Evolutionary conservation across 495 filamentous ascomycete genomes (phyloP), one percentile per base, ranked within the genome.

Genomic region (Chaetomidium leptoderma): DNA sequence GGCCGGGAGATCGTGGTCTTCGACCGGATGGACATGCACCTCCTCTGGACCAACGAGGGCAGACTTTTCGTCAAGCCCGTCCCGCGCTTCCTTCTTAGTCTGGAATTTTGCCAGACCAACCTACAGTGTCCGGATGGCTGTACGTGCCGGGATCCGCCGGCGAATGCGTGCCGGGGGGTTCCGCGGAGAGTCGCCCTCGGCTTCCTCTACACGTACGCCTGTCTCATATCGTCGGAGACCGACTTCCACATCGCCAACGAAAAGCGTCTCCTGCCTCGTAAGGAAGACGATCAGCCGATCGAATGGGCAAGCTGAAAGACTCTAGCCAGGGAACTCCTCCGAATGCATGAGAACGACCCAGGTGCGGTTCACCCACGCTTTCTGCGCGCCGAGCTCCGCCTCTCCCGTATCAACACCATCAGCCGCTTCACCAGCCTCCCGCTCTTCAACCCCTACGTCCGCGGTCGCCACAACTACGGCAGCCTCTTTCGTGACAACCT

Each of bases 191-290:
- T 56, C 39, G 72, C 72, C 13, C 63, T 69, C 1, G 75, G 75
- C 10, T 69, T 77, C 24, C 60, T 77, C 1, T 65, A 53, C 39
- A 69, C 70, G 2, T 77, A 77, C 64, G 61, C 66, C 30, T 61
- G 63, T 4, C 63, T 78, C 17, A 63, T 78, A 23, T 63, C 55
- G 2, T 66, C 63, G 37, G 65, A 74, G 46, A 70, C 56, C 55
- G 75, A 78, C 50, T 70, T 75, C n/a, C 3, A n/a, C 0, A 63
- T 77, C 29, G 76, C 75, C 14, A 56, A 67, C 23, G 59, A 65
- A 13, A 53, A 63, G 26, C 56, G 63, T 17, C 54, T 78, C 1
- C 29, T 77, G 1, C 76, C 74, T 37, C 42, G 55, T 17, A 54
- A 2, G 32, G 30, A 19, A 11, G 17, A 56, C 27, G 59, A 52